phyloP scores from a whole-genome alignment of 2,329 filamentous ascomycete species.

The Celoporthe dispersa region DNA sequence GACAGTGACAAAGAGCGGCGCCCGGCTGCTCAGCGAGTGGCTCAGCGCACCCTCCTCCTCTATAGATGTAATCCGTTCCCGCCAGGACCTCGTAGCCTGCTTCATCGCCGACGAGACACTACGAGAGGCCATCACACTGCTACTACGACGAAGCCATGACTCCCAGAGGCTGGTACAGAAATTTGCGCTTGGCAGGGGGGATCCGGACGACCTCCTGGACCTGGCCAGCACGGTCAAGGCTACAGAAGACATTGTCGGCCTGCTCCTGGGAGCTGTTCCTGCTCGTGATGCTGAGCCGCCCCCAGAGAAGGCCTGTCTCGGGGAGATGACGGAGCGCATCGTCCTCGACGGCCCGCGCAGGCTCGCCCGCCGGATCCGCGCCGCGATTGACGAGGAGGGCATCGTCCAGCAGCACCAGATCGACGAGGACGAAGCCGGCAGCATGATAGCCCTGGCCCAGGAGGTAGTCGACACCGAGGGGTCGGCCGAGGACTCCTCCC shows the following conservation, averaged over 20 bases:
- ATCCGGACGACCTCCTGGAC: slow-evolving; percentile 85
- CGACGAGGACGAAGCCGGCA: slow-evolving; percentile 71
- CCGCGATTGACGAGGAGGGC: slow-evolving; percentile 90
- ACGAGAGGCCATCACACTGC: slow-evolving; percentile 68
- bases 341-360: slow-evolving; percentile 67
- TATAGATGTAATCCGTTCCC: slow-evolving; percentile 73
- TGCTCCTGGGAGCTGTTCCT: slow-evolving; percentile 42
- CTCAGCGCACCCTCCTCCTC: slow-evolving; percentile 92
- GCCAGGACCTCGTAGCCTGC: slow-evolving; percentile 79
- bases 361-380: slow-evolving; percentile 72
- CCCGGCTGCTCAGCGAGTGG: slow-evolving; percentile 81
- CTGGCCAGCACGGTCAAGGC: slow-evolving; percentile 80
- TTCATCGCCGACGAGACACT: slow-evolving; percentile 71
- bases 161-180: slow-evolving; percentile 90
- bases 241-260: slow-evolving; percentile 66
- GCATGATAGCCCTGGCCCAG: slow-evolving; percentile 75
- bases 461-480: slow-evolving; percentile 71
- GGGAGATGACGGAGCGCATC: slow-evolving; percentile 59
- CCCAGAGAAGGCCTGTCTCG: slow-evolving; percentile 42
- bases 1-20: slow-evolving; percentile 90
- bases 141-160: slow-evolving; percentile 79
- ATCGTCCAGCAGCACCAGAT: slow-evolving; percentile 79
- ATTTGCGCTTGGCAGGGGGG: slow-evolving; percentile 89
- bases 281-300: slow-evolving; percentile 10
- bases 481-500: slow-evolving; percentile 56